Base-by-base conservation (phyloP, 805 yeast genomes). In the Candida namnaoensis region DNA sequence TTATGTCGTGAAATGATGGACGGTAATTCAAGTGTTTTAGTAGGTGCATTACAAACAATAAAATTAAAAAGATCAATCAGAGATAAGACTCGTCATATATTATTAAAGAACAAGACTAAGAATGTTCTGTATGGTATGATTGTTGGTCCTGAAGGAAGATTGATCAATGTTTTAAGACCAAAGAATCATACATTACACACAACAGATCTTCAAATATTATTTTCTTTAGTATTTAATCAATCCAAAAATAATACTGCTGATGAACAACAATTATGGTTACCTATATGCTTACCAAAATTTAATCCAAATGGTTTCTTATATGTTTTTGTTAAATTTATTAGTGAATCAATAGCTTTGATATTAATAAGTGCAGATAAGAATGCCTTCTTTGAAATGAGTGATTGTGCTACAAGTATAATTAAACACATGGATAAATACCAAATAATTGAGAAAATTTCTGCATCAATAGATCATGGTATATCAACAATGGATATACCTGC, bases 261-360 rank as follows among this genome's bases (percentile, higher is more conserved):
- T 43, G 84, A 84, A 49, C 33, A 30, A 30, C 96, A 90, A 54
- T 76, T 88, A 44, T 93, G 98, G 98, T 75, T 86, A 11, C 99
- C 99, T 0, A 69, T 91, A 1, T 91, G 99, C 60, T 69, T 91
- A 57, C 96, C 98, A 1, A 78, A 84, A 50, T 91, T 91, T 66
- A 91, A 93, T 55, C 65, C 87, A 2, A 79, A 80, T 47, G 99
- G 99, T 9, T 93, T 90, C 53, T 62, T 91, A 6, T 85, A 93
- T 54, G 79, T 88, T 11, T 87, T 83, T 53, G 83, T 88, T 36
- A 80, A 78, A 44, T 78, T 79, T 48, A 56, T 81, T 38, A 30
- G 11, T 5, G 71, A 70, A 38, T 47, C 65, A 32, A 50, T 72
- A 3, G 68, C 71, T 1, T 50, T 75, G 19, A 69, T 74, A 3